Conservation (phyloP, 1,284 basidiomycete genomes). For the Irpex lacteus region DNA sequence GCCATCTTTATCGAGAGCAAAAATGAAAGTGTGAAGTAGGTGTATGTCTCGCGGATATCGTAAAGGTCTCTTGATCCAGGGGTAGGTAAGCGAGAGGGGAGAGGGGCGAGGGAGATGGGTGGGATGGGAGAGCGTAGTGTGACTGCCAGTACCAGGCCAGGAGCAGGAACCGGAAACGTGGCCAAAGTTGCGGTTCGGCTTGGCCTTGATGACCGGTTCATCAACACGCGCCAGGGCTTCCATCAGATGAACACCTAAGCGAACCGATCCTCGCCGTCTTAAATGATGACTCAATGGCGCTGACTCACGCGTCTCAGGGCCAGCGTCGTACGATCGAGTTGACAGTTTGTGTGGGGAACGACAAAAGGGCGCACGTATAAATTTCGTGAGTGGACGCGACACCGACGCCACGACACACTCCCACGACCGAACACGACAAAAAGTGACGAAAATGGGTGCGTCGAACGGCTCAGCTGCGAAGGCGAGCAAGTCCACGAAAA, state of each 20-base stretch:
- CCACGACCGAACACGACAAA: neutral
- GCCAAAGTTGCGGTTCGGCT: conserved; percentile 1
- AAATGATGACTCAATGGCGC: conserved; percentile 5
- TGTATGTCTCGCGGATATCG: neutral
- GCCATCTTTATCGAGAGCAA: conserved; percentile 11
- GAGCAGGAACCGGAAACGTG: conserved; percentile 9
- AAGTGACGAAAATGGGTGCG: conserved; percentile 4
- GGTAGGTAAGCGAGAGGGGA: conserved; percentile 1
- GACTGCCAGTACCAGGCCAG: neutral
- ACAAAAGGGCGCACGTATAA: neutral
- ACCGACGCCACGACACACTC: neutral
- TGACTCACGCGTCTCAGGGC: conserved; percentile 10
- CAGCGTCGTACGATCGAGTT: conserved; percentile 13
- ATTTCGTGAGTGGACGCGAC: neutral
- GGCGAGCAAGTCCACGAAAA: conserved; percentile 1
- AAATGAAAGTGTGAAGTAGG: neutral
- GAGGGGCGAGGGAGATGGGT: conserved; percentile 1
- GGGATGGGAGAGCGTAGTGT: neutral
- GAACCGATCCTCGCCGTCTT: neutral
- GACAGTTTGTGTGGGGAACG: neutral
- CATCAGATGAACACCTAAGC: neutral
- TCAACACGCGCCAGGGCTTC: neutral
- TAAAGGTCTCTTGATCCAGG: neutral
- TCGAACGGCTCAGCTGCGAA: neutral
- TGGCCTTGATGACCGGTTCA: neutral